Evolutionary conservation across 371 early-diverging fungal genomes (phyloP).

Genomic region (Chytridium lagenaria): DNA sequence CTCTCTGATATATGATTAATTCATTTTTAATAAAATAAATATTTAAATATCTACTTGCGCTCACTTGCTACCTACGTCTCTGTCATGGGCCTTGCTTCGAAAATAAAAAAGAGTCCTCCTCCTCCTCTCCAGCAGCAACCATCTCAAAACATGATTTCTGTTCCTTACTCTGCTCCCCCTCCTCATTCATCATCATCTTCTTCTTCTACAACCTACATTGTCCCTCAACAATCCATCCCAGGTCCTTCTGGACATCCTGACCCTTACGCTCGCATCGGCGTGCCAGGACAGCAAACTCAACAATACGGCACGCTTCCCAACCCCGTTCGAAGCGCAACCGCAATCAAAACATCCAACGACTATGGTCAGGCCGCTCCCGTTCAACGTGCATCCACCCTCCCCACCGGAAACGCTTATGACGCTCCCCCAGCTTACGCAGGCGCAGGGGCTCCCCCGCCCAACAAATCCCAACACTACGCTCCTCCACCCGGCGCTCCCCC

Average conservation of each 20-base stretch:
- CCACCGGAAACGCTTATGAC: not conserved
- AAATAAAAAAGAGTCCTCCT: not conserved
- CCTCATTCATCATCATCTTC: not conserved
- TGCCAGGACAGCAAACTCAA: slow-evolving; percentile 3
- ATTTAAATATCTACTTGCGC: too few species aligned
- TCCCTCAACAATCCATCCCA: not conserved
- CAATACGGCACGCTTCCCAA: slow-evolving; percentile 1
- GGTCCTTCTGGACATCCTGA: not conserved
- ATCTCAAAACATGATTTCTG: not conserved
- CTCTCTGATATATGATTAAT: too few species aligned
- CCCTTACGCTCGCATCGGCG: slow-evolving; percentile 11
- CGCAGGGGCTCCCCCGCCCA: not conserved
- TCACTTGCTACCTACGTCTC: too few species aligned
- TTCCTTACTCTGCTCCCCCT: not conserved
- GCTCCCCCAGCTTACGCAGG: not conserved
- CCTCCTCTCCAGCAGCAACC: not conserved
- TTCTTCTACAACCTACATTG: not conserved
- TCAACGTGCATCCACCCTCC: not conserved
- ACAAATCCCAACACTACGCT: too few species aligned
- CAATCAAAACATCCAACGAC: not conserved
- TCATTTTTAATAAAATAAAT: too few species aligned
- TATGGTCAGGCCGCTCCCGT: too few species aligned
- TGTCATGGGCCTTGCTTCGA: slow-evolving; percentile 10
- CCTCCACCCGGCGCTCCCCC: too few species aligned
- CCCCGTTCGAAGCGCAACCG: not conserved